Conservation (phyloP, 352 stramenopile genomes). For the Globisporangium megalacanthum region DNA sequence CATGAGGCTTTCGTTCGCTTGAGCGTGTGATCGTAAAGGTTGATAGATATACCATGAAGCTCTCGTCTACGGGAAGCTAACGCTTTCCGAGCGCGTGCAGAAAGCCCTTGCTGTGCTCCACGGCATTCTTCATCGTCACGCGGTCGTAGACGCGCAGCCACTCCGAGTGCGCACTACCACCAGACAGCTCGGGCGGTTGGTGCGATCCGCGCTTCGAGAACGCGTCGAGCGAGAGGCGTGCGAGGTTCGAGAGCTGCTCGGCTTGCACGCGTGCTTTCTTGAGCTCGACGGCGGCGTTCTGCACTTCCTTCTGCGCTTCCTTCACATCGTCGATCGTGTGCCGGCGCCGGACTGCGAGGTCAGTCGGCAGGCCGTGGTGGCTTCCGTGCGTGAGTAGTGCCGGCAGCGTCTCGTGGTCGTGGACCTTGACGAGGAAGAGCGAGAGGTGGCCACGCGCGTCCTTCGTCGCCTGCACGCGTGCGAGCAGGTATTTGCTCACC, state of each 20-base stretch:
- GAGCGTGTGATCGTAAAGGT: not conserved
- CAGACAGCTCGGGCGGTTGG: not conserved
- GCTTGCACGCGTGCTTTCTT: conserved; percentile 69
- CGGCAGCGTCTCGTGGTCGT: conserved; percentile 59
- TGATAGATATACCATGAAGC: not conserved
- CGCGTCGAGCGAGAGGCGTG: conserved; percentile 58
- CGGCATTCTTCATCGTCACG: conserved; percentile 55
- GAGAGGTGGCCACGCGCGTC: conserved; percentile 33
- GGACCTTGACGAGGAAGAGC: conserved; percentile 65
- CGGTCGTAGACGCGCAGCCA: conserved; percentile 69
- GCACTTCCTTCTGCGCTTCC: conserved; percentile 63
- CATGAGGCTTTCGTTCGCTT: no score
- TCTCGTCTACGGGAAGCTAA: not conserved
- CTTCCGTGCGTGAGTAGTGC: conserved; percentile 22
- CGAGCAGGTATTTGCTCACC: conserved; percentile 67
- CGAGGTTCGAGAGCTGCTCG: conserved; percentile 68
- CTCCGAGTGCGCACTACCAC: conserved; percentile 18
- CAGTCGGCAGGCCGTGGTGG: conserved; percentile 29
- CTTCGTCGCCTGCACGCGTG: conserved; percentile 56
- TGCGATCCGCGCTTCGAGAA: conserved; percentile 30
- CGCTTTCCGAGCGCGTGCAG: conserved; percentile 22
- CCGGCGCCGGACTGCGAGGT: conserved; percentile 57
- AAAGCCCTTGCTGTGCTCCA: conserved; percentile 63
- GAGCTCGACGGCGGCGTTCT: conserved; percentile 56
- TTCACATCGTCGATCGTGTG: conserved; percentile 82